Evolutionary conservation across 108 stramenopile genomes (phyloP), one percentile per base, ranked within the genome.

Genomic region (Nannochloropsis oceanica): DNA sequence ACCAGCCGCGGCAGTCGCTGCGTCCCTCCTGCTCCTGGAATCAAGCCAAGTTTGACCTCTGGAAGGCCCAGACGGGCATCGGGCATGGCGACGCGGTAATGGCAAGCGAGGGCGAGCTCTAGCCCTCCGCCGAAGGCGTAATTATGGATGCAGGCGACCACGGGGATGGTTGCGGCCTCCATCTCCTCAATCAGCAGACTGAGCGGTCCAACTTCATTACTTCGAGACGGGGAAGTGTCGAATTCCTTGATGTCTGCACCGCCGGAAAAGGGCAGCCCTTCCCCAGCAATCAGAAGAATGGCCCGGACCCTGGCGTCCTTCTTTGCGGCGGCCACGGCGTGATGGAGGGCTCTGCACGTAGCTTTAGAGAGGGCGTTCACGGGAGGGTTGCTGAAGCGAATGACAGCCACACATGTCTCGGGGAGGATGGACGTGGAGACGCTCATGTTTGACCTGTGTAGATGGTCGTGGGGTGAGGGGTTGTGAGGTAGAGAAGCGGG

Each of bases 1-100:
- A 95, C 92, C 80, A 97, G 89, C 59, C 97, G 90, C 13, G 97
- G 95, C 80, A 99, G 93, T 42, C 97, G 95, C 89, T 99, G 98
- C 8, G 98, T 98, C 12, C 96, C 98, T 11, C 97, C 97, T 0
- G 96, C 98, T 24, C 96, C 95, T 26, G 89, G 89, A 14, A 89
- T 13, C 26, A 89, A 82, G 8, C 89, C 89, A 44, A 89, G 81
- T 26, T 88, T 85, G 25, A 89, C 81, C 83, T 89, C 89, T 12
- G 89, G 89, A 42, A 89, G 43, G 27, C 89, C 89, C 14, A 89
- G 43, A 20, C 27, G 86, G 20, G 87, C 89, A 22, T 22, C 83
- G 27, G 87, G 84, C 34, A 87, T 82, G 43, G 89, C 87, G 25
- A 88, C 88, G 20, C 89, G 81, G 34, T 84, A 86, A 85, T 89